Evolutionary conservation across 1,139 yeast genomes (phyloP), one percentile per base, ranked within the genome.

Genomic region (Yamadazyma triangularis): DNA sequence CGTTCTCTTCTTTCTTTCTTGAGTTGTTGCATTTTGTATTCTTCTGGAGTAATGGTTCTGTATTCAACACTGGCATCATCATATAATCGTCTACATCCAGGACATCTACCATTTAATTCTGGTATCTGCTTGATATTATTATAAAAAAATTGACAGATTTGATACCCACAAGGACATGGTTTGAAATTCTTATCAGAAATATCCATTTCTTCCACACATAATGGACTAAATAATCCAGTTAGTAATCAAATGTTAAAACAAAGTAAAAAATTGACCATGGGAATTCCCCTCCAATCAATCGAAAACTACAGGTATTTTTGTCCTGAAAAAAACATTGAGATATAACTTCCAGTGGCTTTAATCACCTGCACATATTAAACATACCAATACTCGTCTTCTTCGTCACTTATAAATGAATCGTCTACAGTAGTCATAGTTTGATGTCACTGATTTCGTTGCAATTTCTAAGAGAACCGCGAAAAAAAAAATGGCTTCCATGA

Each of bases 101-200:
- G 99, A 60, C 99, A 93, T 45, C 88, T 76, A 4, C 97, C 97
- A 54, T 89, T 89, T 42, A 91, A 66, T 52, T 89, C 96, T 1
- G 96, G 96, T 48, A 91, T 91, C 45, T 86, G 94, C 45, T 96
- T 77, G 49, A 93, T 93, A 56, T 89, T 91, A 63, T 93, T 91
- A 69, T 89, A 93, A 57, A 98, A 93, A 53, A 93, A 93, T 67
- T 91, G 97, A 59, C 99, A 93, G 38, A 91, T 86, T 54, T 93
- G 98, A 53, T 93, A 93, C 9, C 98, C 98, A 65, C 99, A 93
- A 1, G 97, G 98, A 68, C 99, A 93, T 5, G 99, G 99, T 57
- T 84, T 87, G 72, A 93, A 93, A 60, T 89, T 87, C 55, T 85
- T 86, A 59, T 93, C 98, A 13, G 95, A 83, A 27, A 89, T 79